Percentiles rank a stretch among this genome's conserved stretches.
These are phyloP conservation scores for Stylosanthes scabra DNA, from an alignment of 331 rosid species.

Conservation along the genomic window DNA sequence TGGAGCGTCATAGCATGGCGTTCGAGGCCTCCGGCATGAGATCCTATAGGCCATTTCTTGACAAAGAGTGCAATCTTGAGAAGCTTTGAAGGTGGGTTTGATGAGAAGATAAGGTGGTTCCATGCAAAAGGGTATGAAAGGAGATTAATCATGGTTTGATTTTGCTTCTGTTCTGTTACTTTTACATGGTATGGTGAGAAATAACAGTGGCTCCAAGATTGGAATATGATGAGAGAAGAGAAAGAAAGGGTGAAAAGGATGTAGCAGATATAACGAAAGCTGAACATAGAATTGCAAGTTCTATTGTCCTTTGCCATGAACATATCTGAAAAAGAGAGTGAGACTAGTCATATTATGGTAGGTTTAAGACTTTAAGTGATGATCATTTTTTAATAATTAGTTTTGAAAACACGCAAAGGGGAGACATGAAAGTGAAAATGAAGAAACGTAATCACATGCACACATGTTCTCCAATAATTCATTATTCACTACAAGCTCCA, in stretches of 20 bases:
- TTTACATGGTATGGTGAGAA: slow-evolving; percentile 44
- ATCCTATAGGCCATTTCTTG: slow-evolving; percentile 76
- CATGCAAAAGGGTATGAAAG: slow-evolving; percentile 66
- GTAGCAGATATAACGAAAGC: slow-evolving; percentile 48
- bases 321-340: slow-evolving; percentile 8
- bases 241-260: slow-evolving; percentile 42
- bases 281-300: slow-evolving; percentile 35
- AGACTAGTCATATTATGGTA: neutral
- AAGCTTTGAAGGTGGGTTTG: slow-evolving; percentile 49
- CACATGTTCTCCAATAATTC: slow-evolving; percentile 31
- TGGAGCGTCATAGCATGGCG: slow-evolving; percentile 79
- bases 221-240: slow-evolving; percentile 47
- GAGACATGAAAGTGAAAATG: slow-evolving; percentile 31
- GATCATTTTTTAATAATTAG: neutral
- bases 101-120: slow-evolving; percentile 62
- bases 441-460: slow-evolving; percentile 33
- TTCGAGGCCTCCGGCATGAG: slow-evolving; percentile 77
- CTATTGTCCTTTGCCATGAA: slow-evolving; percentile 57
- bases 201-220: slow-evolving; percentile 57
- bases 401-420: slow-evolving; percentile 14
- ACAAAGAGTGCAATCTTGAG: slow-evolving; percentile 76
- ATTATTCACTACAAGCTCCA: neutral
- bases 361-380: neutral
- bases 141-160: slow-evolving; percentile 47
- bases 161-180: slow-evolving; percentile 41